These are phyloP conservation scores for Solanum hybrid DNA, from an alignment of 305 asterid genomes.

Conservation along the genomic window DNA sequence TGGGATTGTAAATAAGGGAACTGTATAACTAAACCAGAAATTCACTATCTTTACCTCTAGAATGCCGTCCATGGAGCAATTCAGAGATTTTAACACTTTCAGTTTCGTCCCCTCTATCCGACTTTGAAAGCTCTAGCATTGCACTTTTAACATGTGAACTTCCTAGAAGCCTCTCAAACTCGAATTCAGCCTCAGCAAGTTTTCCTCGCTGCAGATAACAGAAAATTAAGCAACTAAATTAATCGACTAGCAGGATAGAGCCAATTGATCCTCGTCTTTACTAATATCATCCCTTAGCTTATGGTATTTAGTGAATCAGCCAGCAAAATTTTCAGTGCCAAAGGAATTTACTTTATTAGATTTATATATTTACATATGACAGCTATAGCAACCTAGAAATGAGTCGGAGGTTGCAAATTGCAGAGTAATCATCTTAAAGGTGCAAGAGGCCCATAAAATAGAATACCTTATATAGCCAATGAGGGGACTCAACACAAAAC, in stretches of 20 bases:
- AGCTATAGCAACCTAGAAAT: neutral
- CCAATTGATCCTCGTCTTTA: neutral
- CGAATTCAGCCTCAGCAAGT: slow-evolving; percentile 68
- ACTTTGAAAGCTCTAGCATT: slow-evolving; percentile 64
- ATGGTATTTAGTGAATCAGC: neutral
- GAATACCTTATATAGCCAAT: slow-evolving; percentile 84
- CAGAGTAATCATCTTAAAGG: neutral
- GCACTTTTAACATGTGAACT: slow-evolving; percentile 57
- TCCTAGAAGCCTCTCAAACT: slow-evolving; percentile 78
- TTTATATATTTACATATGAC: neutral
- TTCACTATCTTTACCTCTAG: slow-evolving; percentile 48
- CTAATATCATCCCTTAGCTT: neutral
- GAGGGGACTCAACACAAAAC: slow-evolving; percentile 91
- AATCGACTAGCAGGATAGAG: neutral
- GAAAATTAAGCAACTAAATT: neutral
- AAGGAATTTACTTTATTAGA: neutral
- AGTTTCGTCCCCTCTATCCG: slow-evolving; percentile 59
- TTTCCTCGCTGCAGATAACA: slow-evolving; percentile 54
- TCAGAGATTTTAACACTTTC: slow-evolving; percentile 44
- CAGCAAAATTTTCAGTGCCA: neutral
- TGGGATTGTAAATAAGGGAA: neutral
- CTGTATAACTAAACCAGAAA: neutral
- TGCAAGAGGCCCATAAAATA: neutral
- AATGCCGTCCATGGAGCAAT: slow-evolving; percentile 62
- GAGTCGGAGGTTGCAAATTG: neutral